phyloP scores from a whole-genome alignment of 2,329 filamentous ascomycete species.

The Penicillium hesseltinei region DNA sequence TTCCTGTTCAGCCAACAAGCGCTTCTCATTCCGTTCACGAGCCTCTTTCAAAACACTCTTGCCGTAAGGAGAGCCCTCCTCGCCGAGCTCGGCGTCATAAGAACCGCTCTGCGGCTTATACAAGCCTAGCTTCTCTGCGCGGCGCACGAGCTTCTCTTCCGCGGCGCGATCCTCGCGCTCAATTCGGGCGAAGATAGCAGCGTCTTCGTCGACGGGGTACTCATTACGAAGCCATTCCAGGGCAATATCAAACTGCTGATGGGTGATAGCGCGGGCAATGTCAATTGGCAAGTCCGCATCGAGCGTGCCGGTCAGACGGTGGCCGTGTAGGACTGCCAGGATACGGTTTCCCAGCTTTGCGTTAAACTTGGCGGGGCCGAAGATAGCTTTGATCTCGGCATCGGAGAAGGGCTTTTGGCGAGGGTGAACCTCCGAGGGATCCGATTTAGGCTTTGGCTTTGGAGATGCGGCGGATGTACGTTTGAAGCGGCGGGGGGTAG shows the following conservation, averaged over 20 bases:
- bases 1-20: conserved; percentile 45
- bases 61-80: conserved; percentile 44
- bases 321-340: conserved; percentile 43
- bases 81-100: conserved; percentile 42
- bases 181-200: conserved; percentile 47
- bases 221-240: conserved; percentile 44
- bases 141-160: conserved; percentile 36
- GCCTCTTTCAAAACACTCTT: conserved; percentile 43
- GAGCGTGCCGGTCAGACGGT: conserved; percentile 45
- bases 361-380: conserved; percentile 32
- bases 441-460: conserved; percentile 1
- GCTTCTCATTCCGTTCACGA: conserved; percentile 41
- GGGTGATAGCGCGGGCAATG: conserved; percentile 32
- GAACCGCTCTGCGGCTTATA: conserved; percentile 47
- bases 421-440: conserved; percentile 15
- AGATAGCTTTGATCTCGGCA: conserved; percentile 36
- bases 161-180: conserved; percentile 40
- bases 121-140: conserved; percentile 42
- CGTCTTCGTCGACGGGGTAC: conserved; percentile 49
- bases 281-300: conserved; percentile 45
- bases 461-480: conserved; percentile 20
- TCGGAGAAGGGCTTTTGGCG: conserved; percentile 33
- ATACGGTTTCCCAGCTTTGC: conserved; percentile 37
- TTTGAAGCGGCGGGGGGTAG: conserved; percentile 18
- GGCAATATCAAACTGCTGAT: conserved; percentile 36